These are phyloP conservation scores for Eucalyptus erythrocorys DNA, from an alignment of 345 rosid species.

Conservation along the genomic window DNA sequence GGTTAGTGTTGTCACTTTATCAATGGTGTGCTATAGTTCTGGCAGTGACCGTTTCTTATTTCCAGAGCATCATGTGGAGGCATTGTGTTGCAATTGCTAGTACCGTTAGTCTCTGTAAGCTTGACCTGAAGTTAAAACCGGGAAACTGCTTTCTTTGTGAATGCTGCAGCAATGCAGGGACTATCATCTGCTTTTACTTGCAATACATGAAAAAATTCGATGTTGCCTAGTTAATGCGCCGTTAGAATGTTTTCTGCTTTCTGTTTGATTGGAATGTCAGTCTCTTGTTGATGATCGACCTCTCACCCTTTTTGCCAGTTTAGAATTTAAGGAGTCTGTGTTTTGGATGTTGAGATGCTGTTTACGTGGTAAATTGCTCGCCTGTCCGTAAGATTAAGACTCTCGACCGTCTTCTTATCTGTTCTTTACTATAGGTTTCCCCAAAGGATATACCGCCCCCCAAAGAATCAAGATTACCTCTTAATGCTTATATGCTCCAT, in stretches of 20 bases:
- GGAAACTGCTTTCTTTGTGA: neutral
- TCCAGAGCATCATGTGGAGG: neutral
- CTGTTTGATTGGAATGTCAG: neutral
- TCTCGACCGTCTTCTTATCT: neutral
- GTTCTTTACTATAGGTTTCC: conserved; percentile 36
- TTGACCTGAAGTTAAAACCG: neutral
- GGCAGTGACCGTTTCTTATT: neutral
- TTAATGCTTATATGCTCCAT: conserved; percentile 90
- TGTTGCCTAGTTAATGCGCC: neutral
- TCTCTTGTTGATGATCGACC: neutral
- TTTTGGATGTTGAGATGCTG: neutral
- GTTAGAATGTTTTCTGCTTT: neutral
- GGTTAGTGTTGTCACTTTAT: neutral
- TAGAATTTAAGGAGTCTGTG: neutral
- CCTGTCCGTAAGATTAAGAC: neutral
- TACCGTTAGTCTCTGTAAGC: neutral
- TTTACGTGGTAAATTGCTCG: neutral
- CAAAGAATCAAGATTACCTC: conserved; percentile 63
- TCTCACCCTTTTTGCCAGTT: neutral
- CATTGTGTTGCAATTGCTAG: neutral
- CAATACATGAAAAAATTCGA: neutral
- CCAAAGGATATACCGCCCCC: conserved; percentile 68
- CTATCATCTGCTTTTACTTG: neutral
- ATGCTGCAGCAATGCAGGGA: neutral
- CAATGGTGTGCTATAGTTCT: neutral